Evolutionary conservation across 2,329 filamentous ascomycete genomes (phyloP), one percentile per base, ranked within the genome.

Genomic region (Orbilia quercus): DNA sequence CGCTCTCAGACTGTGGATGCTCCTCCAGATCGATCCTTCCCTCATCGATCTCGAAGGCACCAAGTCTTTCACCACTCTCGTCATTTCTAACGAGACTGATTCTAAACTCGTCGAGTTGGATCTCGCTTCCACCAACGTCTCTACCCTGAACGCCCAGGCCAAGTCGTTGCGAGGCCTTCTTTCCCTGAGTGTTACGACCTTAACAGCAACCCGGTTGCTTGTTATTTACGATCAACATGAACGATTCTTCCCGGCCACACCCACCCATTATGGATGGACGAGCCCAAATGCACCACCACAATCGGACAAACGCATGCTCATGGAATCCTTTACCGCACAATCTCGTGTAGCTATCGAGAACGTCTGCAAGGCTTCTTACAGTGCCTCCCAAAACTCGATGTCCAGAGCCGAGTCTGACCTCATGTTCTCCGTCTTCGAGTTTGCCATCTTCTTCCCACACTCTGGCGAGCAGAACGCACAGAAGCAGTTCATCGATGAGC

Each of bases 1-100:
- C 12, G 60, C 71, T n/a, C 31, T 64, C 23, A 55, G 64, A 62
- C 38, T 75, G 38, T 75, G 75, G 75, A 72, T 67, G 20, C 72
- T 75, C 23, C 73, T 75, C 20, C 75, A 75, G 42, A 74, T 75
- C 25, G 75, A 75, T 53, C 48, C 73, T 25, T 73, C 75, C 11
- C 53, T 75, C 45, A 62, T 67, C 11, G 71, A 75, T 55, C 50
- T 75, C 20, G 64, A 75, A 44, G 70, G 67, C 16, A 75, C 59
- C 12, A 69, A 69, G 22, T 63, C 70, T 2, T 69, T 69, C 51
- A 69, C 70, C 1, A 69, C 70, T 11, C 48, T 74, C 12, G 59
- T 65, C 3, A 67, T 69, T 28, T 67, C 64, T 18, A 69, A 74
- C 31, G 70, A 69, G 23, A 69, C 70, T 14, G 70, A 74, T 48